Evolutionary conservation across 768 basidiomycete genomes (phyloP).

Genomic region (Mycena belliarum): DNA sequence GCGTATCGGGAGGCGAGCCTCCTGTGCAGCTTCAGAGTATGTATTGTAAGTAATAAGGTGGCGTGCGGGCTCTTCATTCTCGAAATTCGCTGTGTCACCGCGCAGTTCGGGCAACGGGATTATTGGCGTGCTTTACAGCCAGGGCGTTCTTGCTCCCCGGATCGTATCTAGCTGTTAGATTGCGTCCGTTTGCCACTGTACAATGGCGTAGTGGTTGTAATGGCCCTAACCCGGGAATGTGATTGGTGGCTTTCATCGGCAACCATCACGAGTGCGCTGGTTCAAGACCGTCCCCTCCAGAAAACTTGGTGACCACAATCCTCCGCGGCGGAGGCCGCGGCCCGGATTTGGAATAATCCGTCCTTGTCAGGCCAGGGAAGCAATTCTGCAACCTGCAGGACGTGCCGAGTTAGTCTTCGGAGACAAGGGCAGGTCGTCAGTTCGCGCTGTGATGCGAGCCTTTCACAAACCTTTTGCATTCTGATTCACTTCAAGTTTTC

Average conservation of each 20-base stretch:
- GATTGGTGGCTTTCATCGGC: slow-evolving; percentile 65
- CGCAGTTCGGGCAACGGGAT: no score
- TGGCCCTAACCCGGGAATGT: slow-evolving; percentile 83
- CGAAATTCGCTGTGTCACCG: no score
- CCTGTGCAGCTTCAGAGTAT: no score
- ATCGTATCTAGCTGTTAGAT: no score
- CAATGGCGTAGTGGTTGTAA: slow-evolving; percentile 76
- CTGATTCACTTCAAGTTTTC: slow-evolving; percentile 31
- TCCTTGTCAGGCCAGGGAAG: slow-evolving; percentile 87
- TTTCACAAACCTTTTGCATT: slow-evolving; percentile 65
- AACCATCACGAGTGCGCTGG: slow-evolving; percentile 74
- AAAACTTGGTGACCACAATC: slow-evolving; percentile 87
- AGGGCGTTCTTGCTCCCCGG: no score
- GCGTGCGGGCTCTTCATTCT: no score
- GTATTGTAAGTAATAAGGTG: no score
- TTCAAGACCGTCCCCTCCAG: slow-evolving; percentile 93
- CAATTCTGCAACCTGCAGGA: slow-evolving; percentile 88
- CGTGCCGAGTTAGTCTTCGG: slow-evolving; percentile 91
- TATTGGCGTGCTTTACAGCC: no score
- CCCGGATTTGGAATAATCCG: slow-evolving; percentile 77
- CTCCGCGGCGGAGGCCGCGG: slow-evolving; percentile 65
- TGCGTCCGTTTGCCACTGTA: no score
- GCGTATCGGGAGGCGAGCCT: no score
- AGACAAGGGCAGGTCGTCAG: slow-evolving; percentile 86
- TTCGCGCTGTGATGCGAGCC: slow-evolving; percentile 77